Evolutionary conservation across 148 eudicot genomes (phyloP).

Genomic region (Dysphania ambrosioides): DNA sequence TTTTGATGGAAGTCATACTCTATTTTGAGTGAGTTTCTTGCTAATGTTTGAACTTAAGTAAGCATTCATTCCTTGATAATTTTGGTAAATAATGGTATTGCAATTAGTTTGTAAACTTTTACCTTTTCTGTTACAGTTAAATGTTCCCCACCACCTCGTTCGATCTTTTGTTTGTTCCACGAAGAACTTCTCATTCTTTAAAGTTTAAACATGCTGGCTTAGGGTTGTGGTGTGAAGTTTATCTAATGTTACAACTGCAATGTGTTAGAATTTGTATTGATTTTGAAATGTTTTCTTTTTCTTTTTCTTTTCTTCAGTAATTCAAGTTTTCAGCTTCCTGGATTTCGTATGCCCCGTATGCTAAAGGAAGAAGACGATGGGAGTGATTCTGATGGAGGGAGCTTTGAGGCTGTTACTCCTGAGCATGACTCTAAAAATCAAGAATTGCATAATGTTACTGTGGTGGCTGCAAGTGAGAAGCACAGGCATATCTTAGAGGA

Average conservation of each 20-base stretch:
- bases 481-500: conserved; percentile 89
- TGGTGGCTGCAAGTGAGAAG: conserved; percentile 41
- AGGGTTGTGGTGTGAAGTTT: too few relatives aligned
- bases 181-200: too few relatives aligned
- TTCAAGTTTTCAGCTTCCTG: conserved; percentile 92
- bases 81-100: not conserved
- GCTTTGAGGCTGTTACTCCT: conserved; percentile 98
- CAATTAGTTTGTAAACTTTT: not conserved
- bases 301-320: conserved; percentile 46
- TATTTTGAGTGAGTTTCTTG: not conserved
- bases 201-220: too few relatives aligned
- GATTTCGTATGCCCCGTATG: conserved; percentile 88
- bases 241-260: not conserved
- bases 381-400: conserved; percentile 85
- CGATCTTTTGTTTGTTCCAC: too few relatives aligned
- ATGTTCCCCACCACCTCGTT: not conserved
- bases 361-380: conserved; percentile 68
- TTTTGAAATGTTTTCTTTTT: not conserved
- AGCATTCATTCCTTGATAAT: not conserved
- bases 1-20: too few relatives aligned
- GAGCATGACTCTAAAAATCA: conserved; percentile 53
- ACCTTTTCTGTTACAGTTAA: not conserved
- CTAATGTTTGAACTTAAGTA: not conserved
- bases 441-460: conserved; percentile 36
- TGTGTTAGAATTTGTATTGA: not conserved